Percentiles rank a stretch among this genome's conserved stretches.
phyloP scores from a whole-genome alignment of 2,329 filamentous ascomycete genomes.

The Penicillium sp. region DNA sequence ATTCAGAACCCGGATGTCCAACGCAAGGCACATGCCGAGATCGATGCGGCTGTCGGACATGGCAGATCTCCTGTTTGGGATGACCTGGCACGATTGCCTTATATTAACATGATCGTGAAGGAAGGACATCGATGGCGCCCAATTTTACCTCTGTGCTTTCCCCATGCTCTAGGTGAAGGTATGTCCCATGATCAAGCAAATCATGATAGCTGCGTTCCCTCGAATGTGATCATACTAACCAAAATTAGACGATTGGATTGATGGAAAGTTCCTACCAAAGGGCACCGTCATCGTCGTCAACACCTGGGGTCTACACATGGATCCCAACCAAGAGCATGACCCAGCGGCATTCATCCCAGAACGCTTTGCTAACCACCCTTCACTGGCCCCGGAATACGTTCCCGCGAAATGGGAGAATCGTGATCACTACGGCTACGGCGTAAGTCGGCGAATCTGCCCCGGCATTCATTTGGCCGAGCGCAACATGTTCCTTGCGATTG shows the following conservation, averaged over 20 bases:
- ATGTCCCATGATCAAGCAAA: no score
- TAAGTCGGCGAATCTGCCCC: neutral
- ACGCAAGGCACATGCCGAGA: neutral
- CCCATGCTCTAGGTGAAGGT: no score
- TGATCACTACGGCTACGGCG: neutral
- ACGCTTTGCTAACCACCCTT: conserved; percentile 29
- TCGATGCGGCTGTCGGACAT: neutral
- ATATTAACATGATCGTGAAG: neutral
- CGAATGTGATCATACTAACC: no score
- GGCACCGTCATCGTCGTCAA: no score
- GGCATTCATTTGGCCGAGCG: neutral
- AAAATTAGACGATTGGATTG: no score
- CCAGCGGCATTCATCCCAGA: conserved; percentile 33
- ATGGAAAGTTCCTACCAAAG: no score
- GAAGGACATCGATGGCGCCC: no score
- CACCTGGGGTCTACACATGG: no score
- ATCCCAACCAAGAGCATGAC: conserved; percentile 7
- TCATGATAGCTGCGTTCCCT: no score
- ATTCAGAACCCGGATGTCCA: neutral
- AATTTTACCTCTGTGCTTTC: no score
- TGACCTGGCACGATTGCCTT: neutral
- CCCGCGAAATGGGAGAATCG: conserved; percentile 32
- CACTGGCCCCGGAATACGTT: conserved; percentile 40
- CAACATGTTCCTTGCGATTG: neutral
- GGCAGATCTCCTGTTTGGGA: neutral